Conservation (phyloP, 2,329 filamentous ascomycete genomes). For the Alternaria sp. region DNA sequence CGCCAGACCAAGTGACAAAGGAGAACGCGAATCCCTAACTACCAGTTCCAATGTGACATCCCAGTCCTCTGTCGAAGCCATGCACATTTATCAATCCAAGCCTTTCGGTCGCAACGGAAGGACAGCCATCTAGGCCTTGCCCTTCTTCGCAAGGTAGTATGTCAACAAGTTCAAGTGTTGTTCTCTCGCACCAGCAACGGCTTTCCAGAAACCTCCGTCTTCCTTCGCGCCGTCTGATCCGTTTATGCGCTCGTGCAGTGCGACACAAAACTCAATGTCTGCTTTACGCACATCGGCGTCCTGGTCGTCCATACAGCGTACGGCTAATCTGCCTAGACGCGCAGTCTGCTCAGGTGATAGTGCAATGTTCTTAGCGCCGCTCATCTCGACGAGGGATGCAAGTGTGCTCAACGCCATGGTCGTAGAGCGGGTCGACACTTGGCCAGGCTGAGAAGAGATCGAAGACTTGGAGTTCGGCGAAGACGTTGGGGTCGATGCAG, state of each 20-base stretch:
- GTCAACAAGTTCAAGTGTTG: slow-evolving; percentile 80
- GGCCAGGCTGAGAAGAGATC: slow-evolving; percentile 27
- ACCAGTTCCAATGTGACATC: background rate
- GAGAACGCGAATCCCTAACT: background rate
- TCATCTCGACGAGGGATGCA: slow-evolving; percentile 45
- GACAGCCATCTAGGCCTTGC: slow-evolving; percentile 32
- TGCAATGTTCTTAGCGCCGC: slow-evolving; percentile 40
- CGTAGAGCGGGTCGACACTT: slow-evolving; percentile 41
- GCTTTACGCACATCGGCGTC: slow-evolving; percentile 65
- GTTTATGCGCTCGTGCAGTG: slow-evolving; percentile 64
- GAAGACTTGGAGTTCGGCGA: slow-evolving; percentile 48
- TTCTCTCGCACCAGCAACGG: slow-evolving; percentile 69
- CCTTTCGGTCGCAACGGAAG: slow-evolving; percentile 13
- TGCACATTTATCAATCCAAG: background rate
- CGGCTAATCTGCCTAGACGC: slow-evolving; percentile 51
- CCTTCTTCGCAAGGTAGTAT: slow-evolving; percentile 73
- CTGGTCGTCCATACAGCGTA: slow-evolving; percentile 48
- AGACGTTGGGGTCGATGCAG: slow-evolving; percentile 33
- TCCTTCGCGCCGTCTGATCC: slow-evolving; percentile 47
- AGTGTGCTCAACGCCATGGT: slow-evolving; percentile 54
- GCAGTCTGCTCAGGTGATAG: slow-evolving; percentile 47
- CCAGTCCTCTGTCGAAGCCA: background rate
- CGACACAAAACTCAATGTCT: slow-evolving; percentile 80
- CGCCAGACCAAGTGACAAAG: background rate
- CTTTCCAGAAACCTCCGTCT: slow-evolving; percentile 68